Percentiles rank a stretch among this genome's conserved stretches.
phyloP scores from a whole-genome alignment of 2,329 filamentous ascomycete species.

The Penicillium sumatraense region DNA sequence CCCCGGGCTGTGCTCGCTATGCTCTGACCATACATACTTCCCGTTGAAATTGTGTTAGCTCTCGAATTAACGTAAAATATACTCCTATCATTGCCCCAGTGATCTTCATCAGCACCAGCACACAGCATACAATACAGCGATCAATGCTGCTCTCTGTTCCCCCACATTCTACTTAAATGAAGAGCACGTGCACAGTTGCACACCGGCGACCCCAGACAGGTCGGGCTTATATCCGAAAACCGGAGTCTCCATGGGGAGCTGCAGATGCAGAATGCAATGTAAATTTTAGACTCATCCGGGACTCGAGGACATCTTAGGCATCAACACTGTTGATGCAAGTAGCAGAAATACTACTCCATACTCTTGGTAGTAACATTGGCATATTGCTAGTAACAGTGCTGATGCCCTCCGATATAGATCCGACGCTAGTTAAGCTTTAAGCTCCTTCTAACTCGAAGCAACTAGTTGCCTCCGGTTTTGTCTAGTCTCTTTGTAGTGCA shows the following conservation, averaged over 20 bases:
- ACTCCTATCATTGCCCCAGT: neutral
- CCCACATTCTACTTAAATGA: too few relatives aligned
- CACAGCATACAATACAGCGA: neutral
- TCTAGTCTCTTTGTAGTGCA: neutral
- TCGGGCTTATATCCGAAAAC: neutral
- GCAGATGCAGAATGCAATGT: neutral
- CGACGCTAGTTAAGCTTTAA: constrained; percentile 8
- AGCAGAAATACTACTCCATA: too few relatives aligned
- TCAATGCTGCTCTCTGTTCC: too few relatives aligned
- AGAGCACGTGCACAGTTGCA: neutral
- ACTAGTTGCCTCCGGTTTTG: constrained; percentile 1
- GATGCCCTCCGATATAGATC: constrained; percentile 7
- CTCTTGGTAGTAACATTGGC: too few relatives aligned
- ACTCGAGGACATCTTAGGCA: too few relatives aligned
- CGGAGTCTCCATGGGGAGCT: constrained; percentile 1
- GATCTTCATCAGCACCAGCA: neutral
- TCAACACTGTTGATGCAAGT: too few relatives aligned
- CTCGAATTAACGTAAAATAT: neutral
- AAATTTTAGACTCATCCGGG: neutral
- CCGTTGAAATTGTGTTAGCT: neutral
- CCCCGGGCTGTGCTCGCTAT: constrained; percentile 1
- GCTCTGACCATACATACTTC: neutral
- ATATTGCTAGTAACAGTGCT: too few relatives aligned
- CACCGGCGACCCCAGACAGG: neutral
- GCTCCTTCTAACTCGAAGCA: constrained; percentile 2